Conservation (phyloP, 805 yeast species). For the Wickerhamomyces hampshirensis region DNA sequence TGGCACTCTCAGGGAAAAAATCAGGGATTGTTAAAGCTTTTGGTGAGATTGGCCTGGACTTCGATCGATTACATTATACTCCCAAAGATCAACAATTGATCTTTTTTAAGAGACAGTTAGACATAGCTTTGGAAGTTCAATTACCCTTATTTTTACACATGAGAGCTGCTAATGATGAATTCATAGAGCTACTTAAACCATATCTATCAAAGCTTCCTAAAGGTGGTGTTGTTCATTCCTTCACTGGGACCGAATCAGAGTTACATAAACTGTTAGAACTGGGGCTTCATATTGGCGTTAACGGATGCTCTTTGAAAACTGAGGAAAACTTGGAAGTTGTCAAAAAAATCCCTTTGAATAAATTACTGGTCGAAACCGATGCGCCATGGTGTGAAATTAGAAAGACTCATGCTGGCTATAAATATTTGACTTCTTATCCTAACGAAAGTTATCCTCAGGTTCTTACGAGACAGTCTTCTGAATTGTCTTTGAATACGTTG, state of each 20-base stretch:
- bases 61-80: slow-evolving; percentile 81
- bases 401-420: slow-evolving; percentile 71
- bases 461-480: slow-evolving; percentile 17
- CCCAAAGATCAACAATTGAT: slow-evolving; percentile 58
- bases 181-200: slow-evolving; percentile 57
- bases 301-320: slow-evolving; percentile 88
- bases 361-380: slow-evolving; percentile 84
- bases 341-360: slow-evolving; percentile 59
- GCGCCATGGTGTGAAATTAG: slow-evolving; percentile 98
- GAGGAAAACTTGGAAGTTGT: slow-evolving; percentile 69
- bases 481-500: slow-evolving; percentile 8
- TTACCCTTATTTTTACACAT: slow-evolving; percentile 88
- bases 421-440: slow-evolving; percentile 51
- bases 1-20: slow-evolving; percentile 44
- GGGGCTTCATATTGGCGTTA: slow-evolving; percentile 74
- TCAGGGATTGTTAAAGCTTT: slow-evolving; percentile 66
- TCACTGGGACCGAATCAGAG: slow-evolving; percentile 77
- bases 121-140: slow-evolving; percentile 50
- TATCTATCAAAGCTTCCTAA: slow-evolving; percentile 33
- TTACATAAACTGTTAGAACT: slow-evolving; percentile 47
- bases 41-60: slow-evolving; percentile 95
- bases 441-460: slow-evolving; percentile 48
- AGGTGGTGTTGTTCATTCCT: slow-evolving; percentile 87
- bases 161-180: slow-evolving; percentile 82
- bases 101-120: slow-evolving; percentile 72